Percentiles rank a stretch among this genome's conserved stretches.
These are phyloP conservation scores for Debaryomyces robertsiae DNA, from an alignment of 1,139 yeast species.

Conservation along the genomic window DNA sequence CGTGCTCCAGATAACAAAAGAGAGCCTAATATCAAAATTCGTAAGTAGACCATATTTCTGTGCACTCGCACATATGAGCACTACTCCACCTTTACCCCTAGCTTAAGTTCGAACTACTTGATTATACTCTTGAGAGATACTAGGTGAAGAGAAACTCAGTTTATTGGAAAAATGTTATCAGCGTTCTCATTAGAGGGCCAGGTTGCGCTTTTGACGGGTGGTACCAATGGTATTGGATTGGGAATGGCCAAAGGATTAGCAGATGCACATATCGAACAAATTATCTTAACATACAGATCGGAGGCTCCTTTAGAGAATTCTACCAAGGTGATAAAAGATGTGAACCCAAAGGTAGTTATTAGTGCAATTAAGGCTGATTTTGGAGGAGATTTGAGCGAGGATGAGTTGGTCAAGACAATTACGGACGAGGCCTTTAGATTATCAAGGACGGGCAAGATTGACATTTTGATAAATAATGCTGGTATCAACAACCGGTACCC, in stretches of 20 bases:
- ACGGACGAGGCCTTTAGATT: conserved; percentile 24
- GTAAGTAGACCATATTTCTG: neutral
- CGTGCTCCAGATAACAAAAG: no score
- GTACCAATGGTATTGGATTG: conserved; percentile 38
- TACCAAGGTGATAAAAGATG: conserved; percentile 19
- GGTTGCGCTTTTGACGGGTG: conserved; percentile 40
- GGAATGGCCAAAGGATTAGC: conserved; percentile 39
- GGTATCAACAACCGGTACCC: conserved; percentile 47
- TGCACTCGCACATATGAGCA: neutral
- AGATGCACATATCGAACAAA: conserved; percentile 33
- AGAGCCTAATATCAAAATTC: no score
- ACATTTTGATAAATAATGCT: conserved; percentile 58
- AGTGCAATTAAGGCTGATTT: conserved; percentile 25
- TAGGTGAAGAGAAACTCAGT: no score
- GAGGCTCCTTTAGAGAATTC: conserved; percentile 20
- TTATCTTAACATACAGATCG: conserved; percentile 29
- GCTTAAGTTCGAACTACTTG: no score
- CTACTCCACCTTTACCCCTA: neutral
- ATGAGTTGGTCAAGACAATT: conserved; percentile 15
- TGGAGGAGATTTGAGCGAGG: conserved; percentile 15
- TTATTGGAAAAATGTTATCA: conserved; percentile 12
- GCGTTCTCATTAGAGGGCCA: conserved; percentile 36
- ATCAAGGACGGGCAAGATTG: conserved; percentile 39
- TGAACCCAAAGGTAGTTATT: conserved; percentile 25
- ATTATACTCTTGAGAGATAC: no score